These are phyloP conservation scores for Prototheca cutis DNA, from an alignment of 163 green algal genomes.

Conservation along the genomic window DNA sequence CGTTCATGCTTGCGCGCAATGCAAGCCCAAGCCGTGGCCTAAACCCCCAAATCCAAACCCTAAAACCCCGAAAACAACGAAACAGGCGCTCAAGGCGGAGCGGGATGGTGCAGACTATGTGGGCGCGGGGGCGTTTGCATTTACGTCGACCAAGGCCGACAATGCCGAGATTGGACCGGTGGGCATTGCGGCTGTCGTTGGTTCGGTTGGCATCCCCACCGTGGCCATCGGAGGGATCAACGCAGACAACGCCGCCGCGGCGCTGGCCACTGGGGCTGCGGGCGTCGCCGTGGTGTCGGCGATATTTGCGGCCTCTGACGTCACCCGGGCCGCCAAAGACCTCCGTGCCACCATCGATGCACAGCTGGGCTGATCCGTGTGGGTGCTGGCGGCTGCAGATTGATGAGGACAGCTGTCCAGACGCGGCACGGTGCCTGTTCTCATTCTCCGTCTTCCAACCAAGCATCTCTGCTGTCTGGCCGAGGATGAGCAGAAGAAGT, in stretches of 20 bases:
- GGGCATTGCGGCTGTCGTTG: constrained; percentile 4
- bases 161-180: background rate
- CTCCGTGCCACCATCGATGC: constrained; percentile 9
- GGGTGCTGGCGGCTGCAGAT: too few relatives aligned
- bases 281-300: constrained; percentile 75
- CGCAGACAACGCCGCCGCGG: constrained; percentile 38
- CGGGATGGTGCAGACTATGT: constrained; percentile 85
- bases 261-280: constrained; percentile 36
- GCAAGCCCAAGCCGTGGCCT: too few relatives aligned
- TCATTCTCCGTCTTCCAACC: too few relatives aligned
- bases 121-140: constrained; percentile 62
- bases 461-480: too few relatives aligned
- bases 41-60: too few relatives aligned
- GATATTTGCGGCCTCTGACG: constrained; percentile 57
- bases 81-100: constrained; percentile 35
- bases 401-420: too few relatives aligned
- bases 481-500: too few relatives aligned
- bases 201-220: constrained; percentile 56
- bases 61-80: too few relatives aligned
- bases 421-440: too few relatives aligned
- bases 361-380: too few relatives aligned
- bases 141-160: constrained; percentile 75
- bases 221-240: constrained; percentile 87
- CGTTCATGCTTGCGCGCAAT: too few relatives aligned
- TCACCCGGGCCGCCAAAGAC: constrained; percentile 23